A percentile compares a stretch with the other conserved stretches of the same genome.
Conservation (phyloP, 2,329 filamentous ascomycete species). For the Parafenestella ontariensis region DNA sequence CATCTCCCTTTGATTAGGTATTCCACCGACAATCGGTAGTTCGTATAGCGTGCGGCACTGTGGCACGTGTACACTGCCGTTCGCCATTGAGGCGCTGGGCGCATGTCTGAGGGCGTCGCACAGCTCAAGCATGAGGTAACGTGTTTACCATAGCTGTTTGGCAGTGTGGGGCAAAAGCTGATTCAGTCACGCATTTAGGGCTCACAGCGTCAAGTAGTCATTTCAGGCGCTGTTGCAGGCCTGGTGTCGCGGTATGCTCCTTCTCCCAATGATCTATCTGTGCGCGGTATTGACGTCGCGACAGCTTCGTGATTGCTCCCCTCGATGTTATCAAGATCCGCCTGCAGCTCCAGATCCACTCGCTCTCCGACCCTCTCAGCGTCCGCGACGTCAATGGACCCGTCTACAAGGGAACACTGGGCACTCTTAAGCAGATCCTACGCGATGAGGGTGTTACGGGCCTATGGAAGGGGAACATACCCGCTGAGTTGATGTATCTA, state of each 20-base stretch:
- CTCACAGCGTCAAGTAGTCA: slow-evolving; percentile 69
- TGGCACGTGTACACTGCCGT: slow-evolving; percentile 25
- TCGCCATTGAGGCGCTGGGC: slow-evolving; percentile 49
- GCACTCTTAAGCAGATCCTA: slow-evolving; percentile 78
- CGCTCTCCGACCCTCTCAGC: slow-evolving; percentile 74
- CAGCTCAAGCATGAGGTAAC: slow-evolving; percentile 73
- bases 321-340: slow-evolving; percentile 99
- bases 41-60: slow-evolving; percentile 11
- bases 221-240: slow-evolving; percentile 76
- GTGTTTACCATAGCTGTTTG: not conserved
- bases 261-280: not conserved
- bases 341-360: slow-evolving; percentile 90
- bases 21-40: slow-evolving; percentile 19
- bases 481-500: slow-evolving; percentile 92
- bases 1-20: slow-evolving; percentile 10
- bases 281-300: slow-evolving; percentile 6
- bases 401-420: slow-evolving; percentile 76
- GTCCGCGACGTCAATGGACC: slow-evolving; percentile 56
- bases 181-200: slow-evolving; percentile 55
- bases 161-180: not conserved
- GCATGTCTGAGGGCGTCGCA: slow-evolving; percentile 69
- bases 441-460: slow-evolving; percentile 80
- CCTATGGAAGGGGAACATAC: slow-evolving; percentile 97
- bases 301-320: slow-evolving; percentile 88
- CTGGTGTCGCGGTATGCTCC: slow-evolving; percentile 81